Conservation (phyloP, 768 basidiomycete species). For the Leccinum sublutescens region DNA sequence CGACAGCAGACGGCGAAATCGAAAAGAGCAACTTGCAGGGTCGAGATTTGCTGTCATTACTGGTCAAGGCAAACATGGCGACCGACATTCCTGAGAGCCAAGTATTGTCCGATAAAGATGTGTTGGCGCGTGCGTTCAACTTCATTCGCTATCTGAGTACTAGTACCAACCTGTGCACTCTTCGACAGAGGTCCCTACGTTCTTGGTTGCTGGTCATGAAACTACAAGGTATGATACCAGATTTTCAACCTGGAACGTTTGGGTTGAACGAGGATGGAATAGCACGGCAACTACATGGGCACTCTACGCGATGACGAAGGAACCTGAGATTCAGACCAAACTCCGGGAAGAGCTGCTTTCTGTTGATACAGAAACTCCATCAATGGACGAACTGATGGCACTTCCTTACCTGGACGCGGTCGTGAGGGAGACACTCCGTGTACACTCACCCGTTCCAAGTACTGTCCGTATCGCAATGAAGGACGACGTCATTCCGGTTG, state of each 20-base stretch:
- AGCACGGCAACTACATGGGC: constrained; percentile 54
- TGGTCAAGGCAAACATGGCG: constrained; percentile 23
- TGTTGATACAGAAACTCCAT: constrained; percentile 53
- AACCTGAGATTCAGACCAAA: constrained; percentile 48
- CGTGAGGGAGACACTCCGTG: constrained; percentile 56
- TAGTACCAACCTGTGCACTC: not conserved
- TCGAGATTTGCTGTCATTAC: constrained; percentile 48
- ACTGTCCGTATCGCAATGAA: constrained; percentile 45
- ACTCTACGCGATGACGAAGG: constrained; percentile 51
- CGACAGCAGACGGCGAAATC: constrained; percentile 27
- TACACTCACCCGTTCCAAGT: constrained; percentile 50
- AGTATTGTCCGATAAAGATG: constrained; percentile 59
- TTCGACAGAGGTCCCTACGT: not conserved
- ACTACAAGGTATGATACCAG: not conserved
- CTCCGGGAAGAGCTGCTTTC: constrained; percentile 57
- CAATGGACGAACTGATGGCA: constrained; percentile 66
- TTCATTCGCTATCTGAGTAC: not conserved
- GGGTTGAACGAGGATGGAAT: not conserved
- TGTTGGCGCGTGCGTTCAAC: constrained; percentile 47
- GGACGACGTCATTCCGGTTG: constrained; percentile 54
- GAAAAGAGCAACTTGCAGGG: constrained; percentile 35
- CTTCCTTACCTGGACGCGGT: constrained; percentile 71
- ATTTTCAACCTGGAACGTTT: not conserved
- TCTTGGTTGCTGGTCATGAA: constrained; percentile 1
- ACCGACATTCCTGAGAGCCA: constrained; percentile 55